Evolutionary conservation across 306 rosid species (phyloP).

Genomic region (Luffa acutangula): DNA sequence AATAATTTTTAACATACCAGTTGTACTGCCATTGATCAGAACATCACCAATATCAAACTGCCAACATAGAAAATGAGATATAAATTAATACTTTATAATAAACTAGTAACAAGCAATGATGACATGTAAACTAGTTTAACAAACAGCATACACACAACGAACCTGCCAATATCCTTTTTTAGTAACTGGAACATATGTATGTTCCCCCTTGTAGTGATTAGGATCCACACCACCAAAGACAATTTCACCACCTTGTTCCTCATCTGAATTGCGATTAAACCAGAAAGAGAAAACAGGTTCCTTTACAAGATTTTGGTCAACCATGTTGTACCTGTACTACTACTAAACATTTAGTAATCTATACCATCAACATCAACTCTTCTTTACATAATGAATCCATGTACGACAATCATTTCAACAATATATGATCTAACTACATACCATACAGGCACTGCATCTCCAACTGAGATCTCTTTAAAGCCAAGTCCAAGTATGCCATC

Average conservation of each 20-base stretch:
- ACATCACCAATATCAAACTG: constrained; percentile 79
- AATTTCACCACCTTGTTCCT: constrained; percentile 49
- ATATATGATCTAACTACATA: not conserved
- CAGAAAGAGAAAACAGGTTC: constrained; percentile 52
- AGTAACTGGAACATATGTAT: constrained; percentile 75
- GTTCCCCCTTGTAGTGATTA: constrained; percentile 58
- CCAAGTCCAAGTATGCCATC: constrained; percentile 13
- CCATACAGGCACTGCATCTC: constrained; percentile 9
- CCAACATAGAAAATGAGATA: constrained; percentile 12
- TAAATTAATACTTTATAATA: not conserved
- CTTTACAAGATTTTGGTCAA: constrained; percentile 37
- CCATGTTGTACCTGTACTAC: constrained; percentile 44
- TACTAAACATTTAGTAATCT: constrained; percentile 6
- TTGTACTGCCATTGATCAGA: constrained; percentile 34
- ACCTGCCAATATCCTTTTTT: constrained; percentile 92
- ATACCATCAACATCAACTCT: constrained; percentile 3
- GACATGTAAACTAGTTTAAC: not conserved
- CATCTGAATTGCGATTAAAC: constrained; percentile 44
- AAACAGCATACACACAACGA: constrained; percentile 6
- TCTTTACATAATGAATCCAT: not conserved
- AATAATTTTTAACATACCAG: constrained; percentile 28
- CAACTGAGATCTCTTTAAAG: constrained; percentile 10
- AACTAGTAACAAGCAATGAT: not conserved
- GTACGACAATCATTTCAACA: not conserved
- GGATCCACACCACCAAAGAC: constrained; percentile 53